A percentile compares a stretch with the other conserved stretches of the same genome.
Conservation (phyloP, 2,329 filamentous ascomycete genomes). For the Neonectria neomacrospora region DNA sequence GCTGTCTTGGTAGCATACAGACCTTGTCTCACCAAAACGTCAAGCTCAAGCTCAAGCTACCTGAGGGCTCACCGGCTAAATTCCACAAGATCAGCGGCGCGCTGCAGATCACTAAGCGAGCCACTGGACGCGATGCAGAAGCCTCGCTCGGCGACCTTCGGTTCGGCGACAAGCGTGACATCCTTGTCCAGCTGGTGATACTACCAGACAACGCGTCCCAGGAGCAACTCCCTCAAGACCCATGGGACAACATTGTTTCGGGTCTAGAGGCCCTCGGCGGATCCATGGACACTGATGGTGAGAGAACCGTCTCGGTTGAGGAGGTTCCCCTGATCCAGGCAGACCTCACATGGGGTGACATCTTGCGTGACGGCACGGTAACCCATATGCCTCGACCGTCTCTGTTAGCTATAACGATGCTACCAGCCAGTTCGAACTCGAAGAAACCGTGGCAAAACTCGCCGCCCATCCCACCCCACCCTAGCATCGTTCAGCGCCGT, state of each 20-base stretch:
- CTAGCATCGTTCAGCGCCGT: slow-evolving; percentile 91
- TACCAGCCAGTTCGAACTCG: slow-evolving; percentile 73
- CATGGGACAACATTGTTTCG: slow-evolving; percentile 97
- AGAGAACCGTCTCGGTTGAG: slow-evolving; percentile 85
- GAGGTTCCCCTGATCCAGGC: slow-evolving; percentile 96
- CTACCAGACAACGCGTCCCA: slow-evolving; percentile 84
- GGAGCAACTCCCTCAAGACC: slow-evolving; percentile 89
- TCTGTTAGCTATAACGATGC: slow-evolving; percentile 93
- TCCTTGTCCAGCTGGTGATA: slow-evolving; percentile 94
- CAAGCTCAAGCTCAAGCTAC: slow-evolving; percentile 91
- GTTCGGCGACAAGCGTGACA: slow-evolving; percentile 94
- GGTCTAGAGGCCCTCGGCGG: slow-evolving; percentile 93
- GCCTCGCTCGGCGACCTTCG: slow-evolving; percentile 90
- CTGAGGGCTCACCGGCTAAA: slow-evolving; percentile 95
- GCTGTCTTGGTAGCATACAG: slow-evolving; percentile 91
- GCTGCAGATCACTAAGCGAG: slow-evolving; percentile 94
- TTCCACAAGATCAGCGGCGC: slow-evolving; percentile 99
- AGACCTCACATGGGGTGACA: slow-evolving; percentile 92
- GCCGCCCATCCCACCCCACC: slow-evolving; percentile 93
- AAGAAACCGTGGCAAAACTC: slow-evolving; percentile 73
- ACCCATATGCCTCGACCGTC: slow-evolving; percentile 90
- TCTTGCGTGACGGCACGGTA: slow-evolving; percentile 86
- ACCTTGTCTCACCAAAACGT: slow-evolving; percentile 98
- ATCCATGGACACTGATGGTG: slow-evolving; percentile 85
- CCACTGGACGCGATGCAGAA: slow-evolving; percentile 93